Evolutionary conservation across 2,329 filamentous ascomycete genomes (phyloP), one percentile per base, ranked within the genome.

Genomic region (Didymella pomorum): DNA sequence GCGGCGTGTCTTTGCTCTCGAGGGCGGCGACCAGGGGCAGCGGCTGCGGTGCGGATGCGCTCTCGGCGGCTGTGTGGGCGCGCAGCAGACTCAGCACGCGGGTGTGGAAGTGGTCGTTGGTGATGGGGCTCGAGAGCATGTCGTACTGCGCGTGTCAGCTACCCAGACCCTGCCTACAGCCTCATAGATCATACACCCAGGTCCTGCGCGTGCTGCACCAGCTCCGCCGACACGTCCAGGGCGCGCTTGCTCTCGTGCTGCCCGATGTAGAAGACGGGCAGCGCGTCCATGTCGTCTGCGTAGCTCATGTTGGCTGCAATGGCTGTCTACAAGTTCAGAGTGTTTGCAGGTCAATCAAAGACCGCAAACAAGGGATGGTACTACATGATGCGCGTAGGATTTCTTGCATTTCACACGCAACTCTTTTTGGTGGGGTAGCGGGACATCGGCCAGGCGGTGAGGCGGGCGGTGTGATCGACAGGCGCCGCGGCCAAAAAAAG

Each of bases 71-170:
- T 35, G 85, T 76, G 71, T 90, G 86, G 43, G 80, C 76, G 42
- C 84, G 81, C 29, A 91, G 80, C 28, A 91, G 80, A 23, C 81
- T 79, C 64, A 89, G 81, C 16, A 95, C 87, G 55, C 90, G 84
- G 26, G 86, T 81, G 62, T 87, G 88, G 76, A 94, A 95, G 70
- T 87, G 83, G 20, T 81, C 76, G 69, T 90, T 95, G 37, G 91
- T 94, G 72, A 96, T 88, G 49, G 90, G 89, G 18, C 87, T 88
- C 4, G 91, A 93, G 63, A 91, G 84, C 80, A 93, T 91, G 72
- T 89, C 86, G 80, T 94, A 92, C 90, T 93, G 66, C n/a, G 61
- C 9, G 50, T 33, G 46, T 56, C 45, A 56, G 26, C 23, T 7
- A 25, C 23, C 23, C 7, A 25, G 23, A 25, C 23, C 23, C 23